Conservation (phyloP, 169 alveolate genomes). For the Cystoisospora suis region DNA sequence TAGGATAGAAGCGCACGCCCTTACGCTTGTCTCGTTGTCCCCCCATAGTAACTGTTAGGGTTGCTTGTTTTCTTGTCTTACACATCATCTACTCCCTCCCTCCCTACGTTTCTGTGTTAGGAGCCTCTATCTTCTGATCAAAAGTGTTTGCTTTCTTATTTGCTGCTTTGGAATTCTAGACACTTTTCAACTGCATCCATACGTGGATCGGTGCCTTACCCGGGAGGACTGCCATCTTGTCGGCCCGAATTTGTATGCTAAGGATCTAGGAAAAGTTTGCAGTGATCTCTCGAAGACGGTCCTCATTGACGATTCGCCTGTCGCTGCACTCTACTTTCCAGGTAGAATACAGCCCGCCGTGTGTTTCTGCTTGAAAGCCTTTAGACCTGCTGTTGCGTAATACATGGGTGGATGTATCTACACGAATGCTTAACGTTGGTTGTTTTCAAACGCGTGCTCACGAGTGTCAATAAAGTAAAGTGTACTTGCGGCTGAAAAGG, state of each 20-base stretch:
- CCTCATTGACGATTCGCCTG: conserved; percentile 63
- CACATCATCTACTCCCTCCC: no score
- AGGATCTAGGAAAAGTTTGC: conserved; percentile 45
- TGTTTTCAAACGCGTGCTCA: no score
- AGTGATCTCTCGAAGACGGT: conserved; percentile 49
- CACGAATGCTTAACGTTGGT: no score
- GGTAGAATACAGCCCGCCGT: not conserved
- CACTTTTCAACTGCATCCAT: not conserved
- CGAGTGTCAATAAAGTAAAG: no score
- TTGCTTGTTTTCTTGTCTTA: no score
- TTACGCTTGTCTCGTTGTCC: no score
- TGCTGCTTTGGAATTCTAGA: not conserved
- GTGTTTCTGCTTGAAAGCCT: not conserved
- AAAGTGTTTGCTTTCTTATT: not conserved
- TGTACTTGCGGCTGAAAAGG: no score
- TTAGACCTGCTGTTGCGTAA: not conserved
- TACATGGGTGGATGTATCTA: no score
- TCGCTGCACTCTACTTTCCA: conserved; percentile 49
- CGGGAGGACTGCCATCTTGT: conserved; percentile 38
- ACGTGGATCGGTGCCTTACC: conserved; percentile 35
- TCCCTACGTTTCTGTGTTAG: no score
- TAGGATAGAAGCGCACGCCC: no score
- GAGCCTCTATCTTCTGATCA: no score
- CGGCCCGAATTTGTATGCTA: conserved; percentile 5
- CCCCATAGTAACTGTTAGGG: no score